Evolutionary conservation across 2,329 filamentous ascomycete species (phyloP), one percentile per base, ranked within the genome.

Genomic region (Shiraia sp.): DNA sequence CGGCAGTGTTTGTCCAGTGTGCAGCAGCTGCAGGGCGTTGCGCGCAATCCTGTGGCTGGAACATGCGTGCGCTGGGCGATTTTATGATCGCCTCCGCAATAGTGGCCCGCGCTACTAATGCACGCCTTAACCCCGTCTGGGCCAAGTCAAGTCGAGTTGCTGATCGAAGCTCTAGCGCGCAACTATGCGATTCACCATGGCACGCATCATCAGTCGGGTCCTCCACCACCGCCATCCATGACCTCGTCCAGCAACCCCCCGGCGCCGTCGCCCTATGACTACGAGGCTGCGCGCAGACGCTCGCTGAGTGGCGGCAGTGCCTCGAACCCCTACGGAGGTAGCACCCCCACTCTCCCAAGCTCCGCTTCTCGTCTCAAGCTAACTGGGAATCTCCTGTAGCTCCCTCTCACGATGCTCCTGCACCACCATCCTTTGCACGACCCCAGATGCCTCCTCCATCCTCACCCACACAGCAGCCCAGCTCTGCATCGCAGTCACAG

Each of bases 361-460:
- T 27, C 36, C 51, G 44, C n/a, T n/a, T 54, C 45, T 37, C 36
- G 40, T 52, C 51, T 47, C 40, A 42, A 51, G 45, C 62, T 67
- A 48, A 67, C 49, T 30, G 17, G 16, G 15, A 40, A n/a, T 49
- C 31, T 57, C 41, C 33, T 32, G 35, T 47, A 70, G 65, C 63
- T 53, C 48, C 63, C 17, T 57, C 66, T 31, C 66, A 66, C 57
- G 66, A 71, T 13, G 58, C 68, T 43, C 69, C 69, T 23, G 72
- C 70, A 12, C 68, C 68, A 13, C 67, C 70, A 16, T 67, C 71
- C 17, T 76, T 72, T 57, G 52, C 65, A 36, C 61, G 70, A 40
- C 68, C 73, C 34, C 71, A 72, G 36, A 78, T 78, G 75, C 73
- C 72, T 19, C 75, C 75, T 4, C 76, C 75, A 13, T 72, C 74